Base-by-base conservation (phyloP, 1,139 yeast genomes). In the Lodderomyces parapsilosis region DNA sequence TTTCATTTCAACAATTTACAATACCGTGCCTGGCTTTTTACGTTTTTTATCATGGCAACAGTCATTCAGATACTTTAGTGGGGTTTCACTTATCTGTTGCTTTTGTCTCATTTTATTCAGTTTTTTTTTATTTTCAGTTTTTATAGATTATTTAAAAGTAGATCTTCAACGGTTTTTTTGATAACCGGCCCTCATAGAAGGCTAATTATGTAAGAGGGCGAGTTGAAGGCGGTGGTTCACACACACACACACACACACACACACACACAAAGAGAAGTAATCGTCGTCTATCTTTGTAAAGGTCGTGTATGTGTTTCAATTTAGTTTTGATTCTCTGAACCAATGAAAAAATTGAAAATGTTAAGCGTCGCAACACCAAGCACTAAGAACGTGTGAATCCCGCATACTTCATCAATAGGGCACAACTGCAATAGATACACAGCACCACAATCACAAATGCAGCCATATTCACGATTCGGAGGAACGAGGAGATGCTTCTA, bases 401-500 rank as follows among this genome's bases (percentile, higher is more conserved):
- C n/a, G n/a, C n/a, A n/a, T n/a, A n/a, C n/a, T n/a, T n/a, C n/a
- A n/a, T n/a, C n/a, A n/a, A n/a, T n/a, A n/a, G n/a, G n/a, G n/a
- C n/a, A n/a, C n/a, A n/a, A n/a, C n/a, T n/a, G 14, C 34, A 30
- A 14, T 8, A 20, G 46, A 57, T 43, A 33, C 37, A 33, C 14
- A 5, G n/a, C 17, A n/a, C 14, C 3, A 23, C n/a, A 31, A 7
- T n/a, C n/a, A n/a, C n/a, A n/a, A 39, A 73, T 73, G 78, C 78
- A 71, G 55, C 78, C 78, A 54, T 70, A 71, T 53, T 71, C 77
- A 40, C 71, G 78, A 66, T 59, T 68, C 30, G 78, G 78, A 32
- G 78, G 77, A 45, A 73, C 78, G 49, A 71, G 77, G 62, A 71
- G 63, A 62, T 73, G 78, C 55, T 73, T 71, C 56, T 73, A 72